Conservation (phyloP, 352 stramenopile genomes). For the Phytopythium cucurbitacearum region DNA sequence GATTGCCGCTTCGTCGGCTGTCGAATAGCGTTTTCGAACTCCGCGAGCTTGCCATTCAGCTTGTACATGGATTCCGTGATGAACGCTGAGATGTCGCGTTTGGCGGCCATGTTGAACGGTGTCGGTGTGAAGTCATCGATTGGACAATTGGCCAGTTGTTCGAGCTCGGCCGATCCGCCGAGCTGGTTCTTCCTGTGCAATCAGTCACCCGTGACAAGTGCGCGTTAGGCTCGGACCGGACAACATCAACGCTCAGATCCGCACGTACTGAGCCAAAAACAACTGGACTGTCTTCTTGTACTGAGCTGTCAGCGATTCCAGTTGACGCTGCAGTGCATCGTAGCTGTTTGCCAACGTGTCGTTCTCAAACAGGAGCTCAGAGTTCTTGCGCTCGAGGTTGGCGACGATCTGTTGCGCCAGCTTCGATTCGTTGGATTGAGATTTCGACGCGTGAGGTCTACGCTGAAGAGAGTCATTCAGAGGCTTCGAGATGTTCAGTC, state of each 20-base stretch:
- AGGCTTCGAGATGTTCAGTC: slow-evolving; percentile 34
- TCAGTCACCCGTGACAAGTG: background rate
- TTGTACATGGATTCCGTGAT: slow-evolving; percentile 46
- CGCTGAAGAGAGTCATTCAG: slow-evolving; percentile 39
- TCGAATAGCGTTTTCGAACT: slow-evolving; percentile 57
- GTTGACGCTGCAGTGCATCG: slow-evolving; percentile 43
- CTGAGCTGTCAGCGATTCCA: slow-evolving; percentile 60
- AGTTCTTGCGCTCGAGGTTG: slow-evolving; percentile 57
- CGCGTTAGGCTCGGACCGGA: slow-evolving; percentile 2
- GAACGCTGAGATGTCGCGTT: slow-evolving; percentile 46
- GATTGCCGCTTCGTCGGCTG: slow-evolving; percentile 22
- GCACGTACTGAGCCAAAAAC: slow-evolving; percentile 65
- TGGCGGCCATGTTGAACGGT: slow-evolving; percentile 61
- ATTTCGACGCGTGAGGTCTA: slow-evolving; percentile 21
- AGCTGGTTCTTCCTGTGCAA: slow-evolving; percentile 34
- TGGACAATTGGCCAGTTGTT: slow-evolving; percentile 41
- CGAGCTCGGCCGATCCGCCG: slow-evolving; percentile 37
- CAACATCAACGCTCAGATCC: background rate
- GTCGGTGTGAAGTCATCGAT: slow-evolving; percentile 65
- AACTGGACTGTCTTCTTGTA: slow-evolving; percentile 72
- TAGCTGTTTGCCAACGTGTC: slow-evolving; percentile 54
- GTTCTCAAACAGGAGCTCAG: slow-evolving; percentile 62
- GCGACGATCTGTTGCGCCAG: slow-evolving; percentile 58
- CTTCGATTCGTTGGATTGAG: slow-evolving; percentile 51
- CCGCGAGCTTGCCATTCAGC: slow-evolving; percentile 39